phyloP scores from a whole-genome alignment of 2,329 filamentous ascomycete species.

The Colletotrichum sp. region DNA sequence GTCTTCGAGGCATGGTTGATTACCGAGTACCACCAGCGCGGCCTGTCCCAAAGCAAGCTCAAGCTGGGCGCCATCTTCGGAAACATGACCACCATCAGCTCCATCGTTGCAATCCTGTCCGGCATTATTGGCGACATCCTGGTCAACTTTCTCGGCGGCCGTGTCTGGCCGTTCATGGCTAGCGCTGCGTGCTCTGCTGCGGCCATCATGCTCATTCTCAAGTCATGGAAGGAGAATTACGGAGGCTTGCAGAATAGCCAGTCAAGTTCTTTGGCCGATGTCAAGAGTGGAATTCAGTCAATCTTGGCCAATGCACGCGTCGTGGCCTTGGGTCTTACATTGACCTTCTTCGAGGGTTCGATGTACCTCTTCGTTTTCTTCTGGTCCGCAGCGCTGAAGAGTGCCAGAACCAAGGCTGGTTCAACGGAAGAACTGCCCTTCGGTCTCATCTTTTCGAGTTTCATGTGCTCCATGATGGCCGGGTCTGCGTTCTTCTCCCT shows the following conservation, averaged over 20 bases:
- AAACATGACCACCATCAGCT: constrained; percentile 56
- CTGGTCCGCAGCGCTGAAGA: constrained; percentile 61
- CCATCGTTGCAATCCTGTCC: constrained; percentile 58
- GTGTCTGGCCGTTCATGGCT: constrained; percentile 58
- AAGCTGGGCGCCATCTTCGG: constrained; percentile 58
- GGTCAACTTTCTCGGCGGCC: constrained; percentile 49
- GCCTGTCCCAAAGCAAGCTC: constrained; percentile 42
- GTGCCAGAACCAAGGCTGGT: constrained; percentile 34
- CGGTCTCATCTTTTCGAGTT: constrained; percentile 58
- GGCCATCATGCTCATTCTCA: constrained; percentile 50
- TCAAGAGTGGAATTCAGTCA: constrained; percentile 25
- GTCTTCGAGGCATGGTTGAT: constrained; percentile 68
- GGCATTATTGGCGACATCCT: constrained; percentile 58
- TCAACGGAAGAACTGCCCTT: constrained; percentile 38
- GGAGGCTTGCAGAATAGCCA: constrained; percentile 18
- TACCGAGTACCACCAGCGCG: constrained; percentile 55
- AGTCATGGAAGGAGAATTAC: constrained; percentile 42
- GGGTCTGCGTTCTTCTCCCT: constrained; percentile 54
- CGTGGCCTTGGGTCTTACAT: constrained; percentile 53
- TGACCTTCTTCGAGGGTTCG: constrained; percentile 64
- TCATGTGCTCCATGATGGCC: constrained; percentile 63
- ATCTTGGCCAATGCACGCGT: constrained; percentile 49
- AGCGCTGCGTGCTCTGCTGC: constrained; percentile 42
- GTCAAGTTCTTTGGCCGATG: constrained; percentile 19
- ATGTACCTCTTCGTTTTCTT: constrained; percentile 70